A percentile compares a stretch with the other conserved stretches of the same genome.
Evolutionary conservation across 805 yeast species (phyloP).

Genomic region (Tetrapisispora taiwanensis): DNA sequence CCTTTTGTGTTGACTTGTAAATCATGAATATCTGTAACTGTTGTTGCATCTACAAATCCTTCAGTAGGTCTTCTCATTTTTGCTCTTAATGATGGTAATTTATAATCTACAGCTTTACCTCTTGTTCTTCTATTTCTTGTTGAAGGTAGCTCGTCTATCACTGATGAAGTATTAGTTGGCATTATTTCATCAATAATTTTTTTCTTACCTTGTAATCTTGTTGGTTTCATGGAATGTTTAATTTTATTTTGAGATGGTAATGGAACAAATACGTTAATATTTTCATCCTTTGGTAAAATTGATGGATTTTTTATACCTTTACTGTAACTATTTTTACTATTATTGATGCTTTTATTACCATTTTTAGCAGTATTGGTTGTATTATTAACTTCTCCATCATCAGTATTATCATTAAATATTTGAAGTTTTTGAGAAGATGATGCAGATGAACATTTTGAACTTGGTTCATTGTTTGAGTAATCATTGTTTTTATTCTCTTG

Average conservation of each 20-base stretch:
- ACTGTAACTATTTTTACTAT: too few species aligned
- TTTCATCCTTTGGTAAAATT: too few species aligned
- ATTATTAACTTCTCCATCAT: not conserved
- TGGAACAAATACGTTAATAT: constrained; percentile 1
- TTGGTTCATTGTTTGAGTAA: not conserved
- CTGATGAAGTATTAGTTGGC: constrained; percentile 25
- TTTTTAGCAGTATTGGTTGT: too few species aligned
- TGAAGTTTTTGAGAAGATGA: constrained; percentile 18
- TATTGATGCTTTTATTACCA: not conserved
- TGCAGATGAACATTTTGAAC: constrained; percentile 3
- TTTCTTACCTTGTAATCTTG: constrained; percentile 13
- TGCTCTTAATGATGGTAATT: constrained; percentile 53
- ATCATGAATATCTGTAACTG: constrained; percentile 28
- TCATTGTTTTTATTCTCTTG: not conserved
- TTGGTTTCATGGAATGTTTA: constrained; percentile 27
- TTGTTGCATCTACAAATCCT: constrained; percentile 52
- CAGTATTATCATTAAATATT: constrained; percentile 18
- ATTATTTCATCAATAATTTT: constrained; percentile 32
- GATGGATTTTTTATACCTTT: too few species aligned
- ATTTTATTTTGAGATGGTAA: constrained; percentile 16
- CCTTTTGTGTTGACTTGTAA: constrained; percentile 17
- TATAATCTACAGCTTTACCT: constrained; percentile 52
- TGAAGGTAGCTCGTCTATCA: constrained; percentile 9
- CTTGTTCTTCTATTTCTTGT: constrained; percentile 39
- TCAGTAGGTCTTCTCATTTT: constrained; percentile 62